Base-by-base conservation (phyloP, 495 filamentous ascomycete species). In the Filosporella fistucella region DNA sequence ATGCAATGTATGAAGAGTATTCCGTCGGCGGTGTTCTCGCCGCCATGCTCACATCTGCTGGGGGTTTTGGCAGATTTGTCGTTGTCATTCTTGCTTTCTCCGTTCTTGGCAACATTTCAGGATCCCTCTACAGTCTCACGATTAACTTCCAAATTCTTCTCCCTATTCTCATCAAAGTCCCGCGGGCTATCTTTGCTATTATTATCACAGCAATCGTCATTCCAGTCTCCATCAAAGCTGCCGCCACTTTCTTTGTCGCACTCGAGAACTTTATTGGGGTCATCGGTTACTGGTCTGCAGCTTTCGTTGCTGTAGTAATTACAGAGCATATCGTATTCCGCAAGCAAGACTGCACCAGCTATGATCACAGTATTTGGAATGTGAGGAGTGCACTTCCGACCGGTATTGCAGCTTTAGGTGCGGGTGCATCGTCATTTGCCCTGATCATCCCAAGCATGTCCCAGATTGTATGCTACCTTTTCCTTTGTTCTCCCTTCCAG, bases 291-390 rank as follows among this genome's bases (percentile, higher is more conserved):
- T 80, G 76, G 71, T 68, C 68, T 39, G 78, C 75, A 12, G 68
- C 67, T 2, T 79, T 74, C 58, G 71, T 75, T 35, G 68, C 71
- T 36, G 76, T 82, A 47, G 48, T 84, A 5, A 70, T 78, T 45
- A 60, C 59, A 3, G 81, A 85, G 49, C 77, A 85, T 60, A 77
- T 75, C 50, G 36, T 74, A 33, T 82, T 84, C 64, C 73, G 80
- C n/a, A 80, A 55, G 63, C 20, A 24, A 4, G 46, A 42, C 35
- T 65, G 65, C 21, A 49, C 51, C 32, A 69, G 65, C 24, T 77
- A 77, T 54, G 57, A 76, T 45, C 62, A 75, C 29, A 65, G 70
- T 6, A 67, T 55, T 23, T 78, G 75, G 75, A 67, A 76, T 35
- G 64, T 63, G 18, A 65, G 64, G 2, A 57, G 45, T 4, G 57